Percentiles rank a stretch among this genome's conserved stretches.
phyloP scores from a whole-genome alignment of 768 basidiomycete species.

The Butyriboletus loyo region DNA sequence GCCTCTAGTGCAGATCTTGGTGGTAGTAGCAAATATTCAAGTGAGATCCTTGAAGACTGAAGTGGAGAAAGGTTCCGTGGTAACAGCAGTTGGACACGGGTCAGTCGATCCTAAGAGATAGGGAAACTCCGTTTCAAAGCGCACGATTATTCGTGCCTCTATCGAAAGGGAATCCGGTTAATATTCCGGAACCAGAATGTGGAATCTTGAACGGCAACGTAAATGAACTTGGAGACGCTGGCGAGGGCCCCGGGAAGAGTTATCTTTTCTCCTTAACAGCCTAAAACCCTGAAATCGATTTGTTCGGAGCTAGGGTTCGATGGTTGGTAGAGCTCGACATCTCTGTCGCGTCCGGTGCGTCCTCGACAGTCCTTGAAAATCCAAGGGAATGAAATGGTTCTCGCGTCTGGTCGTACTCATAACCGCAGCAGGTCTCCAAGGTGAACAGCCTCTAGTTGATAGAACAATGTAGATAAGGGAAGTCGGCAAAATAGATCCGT shows the following conservation, averaged over 20 bases:
- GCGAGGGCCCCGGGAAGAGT: conserved; percentile 45
- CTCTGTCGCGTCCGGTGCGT: conserved; percentile 70
- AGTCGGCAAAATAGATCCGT: conserved; percentile 80
- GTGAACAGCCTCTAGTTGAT: conserved; percentile 80
- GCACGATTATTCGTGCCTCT: conserved; percentile 52
- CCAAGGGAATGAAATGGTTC: conserved; percentile 67
- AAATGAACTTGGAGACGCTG: no score
- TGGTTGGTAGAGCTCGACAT: conserved; percentile 70
- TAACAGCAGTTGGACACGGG: conserved; percentile 85
- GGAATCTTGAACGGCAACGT: no score
- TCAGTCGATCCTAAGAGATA: conserved; percentile 82
- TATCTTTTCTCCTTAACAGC: not conserved
- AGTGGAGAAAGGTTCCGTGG: conserved; percentile 87
- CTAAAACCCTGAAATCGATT: conserved; percentile 62
- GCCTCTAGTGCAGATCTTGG: conserved; percentile 86
- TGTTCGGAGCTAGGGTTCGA: conserved; percentile 72
- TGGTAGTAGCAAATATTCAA: conserved; percentile 89
- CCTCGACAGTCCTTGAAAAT: not conserved
- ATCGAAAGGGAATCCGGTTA: conserved; percentile 69
- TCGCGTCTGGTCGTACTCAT: conserved; percentile 73
- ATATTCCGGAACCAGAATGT: no score
- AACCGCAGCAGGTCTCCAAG: conserved; percentile 80
- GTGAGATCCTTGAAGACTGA: conserved; percentile 85
- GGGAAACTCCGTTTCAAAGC: conserved; percentile 73
- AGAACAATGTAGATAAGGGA: conserved; percentile 80